Evolutionary conservation across 1,284 basidiomycete species (phyloP).

Genomic region (Austroboletus sp.): DNA sequence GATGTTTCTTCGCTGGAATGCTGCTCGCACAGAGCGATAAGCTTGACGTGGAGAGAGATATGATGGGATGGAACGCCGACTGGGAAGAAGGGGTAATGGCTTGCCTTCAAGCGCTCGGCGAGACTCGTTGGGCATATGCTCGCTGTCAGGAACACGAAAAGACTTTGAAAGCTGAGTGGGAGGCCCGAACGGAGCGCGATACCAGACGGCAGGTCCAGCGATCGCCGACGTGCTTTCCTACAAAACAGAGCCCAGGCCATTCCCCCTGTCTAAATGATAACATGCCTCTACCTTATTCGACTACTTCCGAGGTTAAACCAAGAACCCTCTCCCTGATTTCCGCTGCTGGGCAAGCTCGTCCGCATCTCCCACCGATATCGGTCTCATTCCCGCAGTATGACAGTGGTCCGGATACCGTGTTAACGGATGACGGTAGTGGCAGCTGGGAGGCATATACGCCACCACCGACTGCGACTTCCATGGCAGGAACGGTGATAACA

Average conservation of each 20-base stretch:
- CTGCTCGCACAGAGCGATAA: conserved; percentile 53
- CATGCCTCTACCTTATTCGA: conserved; percentile 13
- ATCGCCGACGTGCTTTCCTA: conserved; percentile 19
- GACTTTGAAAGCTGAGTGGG: conserved; percentile 58
- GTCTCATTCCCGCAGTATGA: conserved; percentile 31
- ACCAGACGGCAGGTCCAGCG: conserved; percentile 19
- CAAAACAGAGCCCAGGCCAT: conserved; percentile 28
- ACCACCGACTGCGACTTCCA: conserved; percentile 47
- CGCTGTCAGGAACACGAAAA: conserved; percentile 65
- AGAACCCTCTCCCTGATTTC: conserved; percentile 27
- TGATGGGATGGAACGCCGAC: conserved; percentile 40
- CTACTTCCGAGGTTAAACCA: conserved; percentile 9
- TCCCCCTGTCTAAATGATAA: conserved; percentile 27
- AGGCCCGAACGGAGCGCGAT: conserved; percentile 37
- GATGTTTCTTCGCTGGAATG: conserved; percentile 72
- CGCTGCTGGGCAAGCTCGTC: conserved; percentile 30
- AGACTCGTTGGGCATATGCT: conserved; percentile 76
- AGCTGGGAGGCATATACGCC: conserved; percentile 56
- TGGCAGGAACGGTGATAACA: conserved; percentile 25
- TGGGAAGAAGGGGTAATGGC: conserved; percentile 62
- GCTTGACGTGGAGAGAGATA: conserved; percentile 38
- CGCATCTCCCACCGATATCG: conserved; percentile 26
- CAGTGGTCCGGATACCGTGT: conserved; percentile 45
- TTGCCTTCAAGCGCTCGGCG: conserved; percentile 65
- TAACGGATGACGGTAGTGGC: conserved; percentile 41